Conservation (phyloP, 2,329 filamentous ascomycete species). For the Stachybotrys echinatus region DNA sequence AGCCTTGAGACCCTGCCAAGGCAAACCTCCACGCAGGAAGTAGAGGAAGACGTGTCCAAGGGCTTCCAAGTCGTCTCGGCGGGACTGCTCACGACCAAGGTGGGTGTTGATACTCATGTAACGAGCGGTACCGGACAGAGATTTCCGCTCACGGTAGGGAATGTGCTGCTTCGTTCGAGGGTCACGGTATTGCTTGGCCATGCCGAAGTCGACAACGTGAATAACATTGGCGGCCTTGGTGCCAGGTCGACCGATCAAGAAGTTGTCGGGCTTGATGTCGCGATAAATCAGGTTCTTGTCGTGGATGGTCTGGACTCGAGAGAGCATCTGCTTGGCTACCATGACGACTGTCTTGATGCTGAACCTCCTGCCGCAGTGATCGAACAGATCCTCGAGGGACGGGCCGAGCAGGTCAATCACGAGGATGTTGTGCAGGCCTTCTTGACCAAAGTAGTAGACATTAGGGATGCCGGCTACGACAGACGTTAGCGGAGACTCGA, state of each 20-base stretch:
- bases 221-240: slow-evolving; percentile 97
- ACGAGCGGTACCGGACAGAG: slow-evolving; percentile 88
- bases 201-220: slow-evolving; percentile 97
- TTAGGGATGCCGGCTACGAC: slow-evolving; percentile 87
- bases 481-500: slow-evolving; percentile 12
- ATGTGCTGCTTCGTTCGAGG: slow-evolving; percentile 99
- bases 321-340: slow-evolving; percentile 99
- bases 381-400: slow-evolving; percentile 93
- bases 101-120: slow-evolving; percentile 99
- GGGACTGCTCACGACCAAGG: slow-evolving; percentile 90
- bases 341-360: slow-evolving; percentile 97
- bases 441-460: slow-evolving; percentile 99
- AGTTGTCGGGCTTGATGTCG: slow-evolving; percentile 99
- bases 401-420: slow-evolving; percentile 95
- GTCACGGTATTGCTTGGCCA: slow-evolving; percentile 99
- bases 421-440: slow-evolving; percentile 97
- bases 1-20: slow-evolving; percentile 70
- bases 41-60: slow-evolving; percentile 72
- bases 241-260: slow-evolving; percentile 86
- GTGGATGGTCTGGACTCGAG: slow-evolving; percentile 87
- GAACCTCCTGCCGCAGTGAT: slow-evolving; percentile 93
- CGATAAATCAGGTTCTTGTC: slow-evolving; percentile 99
- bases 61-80: slow-evolving; percentile 92
- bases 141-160: slow-evolving; percentile 94
- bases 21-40: slow-evolving; percentile 64